These are phyloP conservation scores for Agrocybe pediades DNA, from an alignment of 768 basidiomycete species.

Conservation along the genomic window DNA sequence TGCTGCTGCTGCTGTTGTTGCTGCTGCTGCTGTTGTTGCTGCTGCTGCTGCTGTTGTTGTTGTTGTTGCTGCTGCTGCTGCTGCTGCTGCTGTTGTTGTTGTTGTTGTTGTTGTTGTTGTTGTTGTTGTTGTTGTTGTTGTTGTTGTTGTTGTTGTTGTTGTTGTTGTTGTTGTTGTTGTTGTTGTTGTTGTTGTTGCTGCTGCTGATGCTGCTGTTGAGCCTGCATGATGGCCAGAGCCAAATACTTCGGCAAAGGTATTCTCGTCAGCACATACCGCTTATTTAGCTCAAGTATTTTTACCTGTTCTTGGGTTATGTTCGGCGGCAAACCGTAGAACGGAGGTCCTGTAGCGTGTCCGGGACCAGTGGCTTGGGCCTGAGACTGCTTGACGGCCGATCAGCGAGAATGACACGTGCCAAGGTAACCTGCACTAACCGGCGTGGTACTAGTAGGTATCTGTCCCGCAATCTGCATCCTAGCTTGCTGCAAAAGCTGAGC, in stretches of 20 bases:
- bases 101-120: no score
- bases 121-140: constrained; percentile 16
- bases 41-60: constrained; percentile 15
- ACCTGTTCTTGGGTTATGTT: constrained; percentile 28
- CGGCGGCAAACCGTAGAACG: constrained; percentile 21
- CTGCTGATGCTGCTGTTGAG: constrained; percentile 15
- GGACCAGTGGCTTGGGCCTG: constrained; percentile 17
- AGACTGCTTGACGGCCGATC: constrained; percentile 5
- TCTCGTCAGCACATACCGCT: constrained; percentile 8
- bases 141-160: constrained; percentile 16
- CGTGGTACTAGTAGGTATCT: constrained; percentile 19
- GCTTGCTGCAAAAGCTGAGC: constrained; percentile 22
- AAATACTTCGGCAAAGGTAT: constrained; percentile 4
- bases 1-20: constrained; percentile 13
- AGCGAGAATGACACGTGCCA: not conserved
- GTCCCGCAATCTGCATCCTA: constrained; percentile 19
- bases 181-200: constrained; percentile 18
- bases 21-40: constrained; percentile 10
- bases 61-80: no score
- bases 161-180: constrained; percentile 14
- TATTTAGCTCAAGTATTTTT: constrained; percentile 14
- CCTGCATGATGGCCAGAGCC: constrained; percentile 8
- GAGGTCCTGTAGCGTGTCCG: constrained; percentile 13
- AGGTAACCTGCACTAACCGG: constrained; percentile 15
- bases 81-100: constrained; percentile 16